phyloP scores from a whole-genome alignment of 1,284 basidiomycete species.

The Boletus semigastroideus region DNA sequence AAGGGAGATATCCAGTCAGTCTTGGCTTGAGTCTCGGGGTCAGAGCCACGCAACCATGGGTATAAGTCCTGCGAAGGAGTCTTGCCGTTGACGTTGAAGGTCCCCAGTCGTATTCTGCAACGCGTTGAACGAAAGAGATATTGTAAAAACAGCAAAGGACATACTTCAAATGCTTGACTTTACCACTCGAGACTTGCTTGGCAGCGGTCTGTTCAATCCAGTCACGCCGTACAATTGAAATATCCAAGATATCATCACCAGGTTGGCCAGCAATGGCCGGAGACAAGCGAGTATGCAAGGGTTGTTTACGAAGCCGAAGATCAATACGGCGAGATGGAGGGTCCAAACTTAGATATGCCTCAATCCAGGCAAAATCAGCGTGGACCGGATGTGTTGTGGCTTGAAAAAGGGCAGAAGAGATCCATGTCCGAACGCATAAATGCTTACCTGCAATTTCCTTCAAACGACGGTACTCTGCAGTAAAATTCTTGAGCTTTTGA shows the following conservation, averaged over 20 bases:
- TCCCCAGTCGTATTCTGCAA: constrained; percentile 62
- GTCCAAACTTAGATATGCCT: constrained; percentile 12
- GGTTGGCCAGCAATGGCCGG: constrained; percentile 57
- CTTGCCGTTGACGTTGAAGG: constrained; percentile 80
- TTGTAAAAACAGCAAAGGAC: background rate
- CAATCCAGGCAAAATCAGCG: constrained; percentile 22
- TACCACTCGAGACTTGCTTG: constrained; percentile 30
- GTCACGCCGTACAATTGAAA: constrained; percentile 55
- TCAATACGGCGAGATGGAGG: constrained; percentile 44
- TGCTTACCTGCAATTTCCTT: constrained; percentile 31
- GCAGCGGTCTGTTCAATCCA: constrained; percentile 54
- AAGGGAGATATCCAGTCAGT: constrained; percentile 36
- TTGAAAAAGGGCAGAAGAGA: constrained; percentile 11
- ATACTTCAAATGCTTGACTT: constrained; percentile 31
- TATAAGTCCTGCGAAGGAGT: constrained; percentile 66
- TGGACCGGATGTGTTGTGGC: constrained; percentile 3
- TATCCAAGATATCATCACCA: constrained; percentile 59
- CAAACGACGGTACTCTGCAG: constrained; percentile 29
- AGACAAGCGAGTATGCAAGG: constrained; percentile 54
- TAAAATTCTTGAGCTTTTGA: constrained; percentile 16
- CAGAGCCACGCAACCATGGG: constrained; percentile 43
- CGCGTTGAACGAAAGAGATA: background rate
- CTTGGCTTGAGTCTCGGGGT: background rate
- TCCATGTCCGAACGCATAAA: background rate
- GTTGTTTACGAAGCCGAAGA: constrained; percentile 46